Evolutionary conservation across 768 basidiomycete species (phyloP).

Genomic region (Pisolithus tinctorius): DNA sequence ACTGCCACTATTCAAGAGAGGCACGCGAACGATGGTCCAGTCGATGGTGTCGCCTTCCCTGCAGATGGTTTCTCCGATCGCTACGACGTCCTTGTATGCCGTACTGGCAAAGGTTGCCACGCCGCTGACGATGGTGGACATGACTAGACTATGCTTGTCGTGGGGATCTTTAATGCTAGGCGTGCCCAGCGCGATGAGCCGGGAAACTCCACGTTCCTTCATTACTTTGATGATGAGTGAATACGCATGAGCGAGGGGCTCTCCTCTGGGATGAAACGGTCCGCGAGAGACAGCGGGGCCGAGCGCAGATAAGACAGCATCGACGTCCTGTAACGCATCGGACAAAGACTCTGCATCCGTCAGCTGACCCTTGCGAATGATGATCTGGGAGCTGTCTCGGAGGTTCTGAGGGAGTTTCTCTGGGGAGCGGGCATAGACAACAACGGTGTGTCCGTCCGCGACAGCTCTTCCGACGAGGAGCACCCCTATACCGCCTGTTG

Average conservation of each 20-base stretch:
- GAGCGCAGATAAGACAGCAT: slow-evolving; percentile 61
- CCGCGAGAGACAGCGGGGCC: slow-evolving; percentile 45
- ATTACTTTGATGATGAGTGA: slow-evolving; percentile 48
- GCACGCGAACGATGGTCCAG: slow-evolving; percentile 70
- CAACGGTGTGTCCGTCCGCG: slow-evolving; percentile 36
- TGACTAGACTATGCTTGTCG: slow-evolving; percentile 47
- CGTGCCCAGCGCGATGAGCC: slow-evolving; percentile 63
- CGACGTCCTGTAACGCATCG: slow-evolving; percentile 47
- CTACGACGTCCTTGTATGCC: slow-evolving; percentile 66
- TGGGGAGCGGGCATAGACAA: slow-evolving; percentile 60
- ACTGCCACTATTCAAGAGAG: slow-evolving; percentile 46
- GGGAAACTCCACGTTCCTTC: slow-evolving; percentile 43
- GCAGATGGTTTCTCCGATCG: slow-evolving; percentile 51
- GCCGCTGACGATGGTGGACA: slow-evolving; percentile 31
- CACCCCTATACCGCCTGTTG: slow-evolving; percentile 56
- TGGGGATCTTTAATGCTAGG: slow-evolving; percentile 54
- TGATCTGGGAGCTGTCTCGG: slow-evolving; percentile 36
- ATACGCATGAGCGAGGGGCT: slow-evolving; percentile 61
- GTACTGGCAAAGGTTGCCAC: slow-evolving; percentile 37
- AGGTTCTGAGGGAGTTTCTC: slow-evolving; percentile 54
- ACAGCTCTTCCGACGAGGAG: slow-evolving; percentile 53
- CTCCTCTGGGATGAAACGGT: slow-evolving; percentile 34
- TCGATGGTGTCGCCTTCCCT: slow-evolving; percentile 43
- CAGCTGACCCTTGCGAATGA: slow-evolving; percentile 49
- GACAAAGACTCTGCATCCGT: slow-evolving; percentile 43